phyloP scores from a whole-genome alignment of 306 rosid genomes.

The Vachellia collinsii region DNA sequence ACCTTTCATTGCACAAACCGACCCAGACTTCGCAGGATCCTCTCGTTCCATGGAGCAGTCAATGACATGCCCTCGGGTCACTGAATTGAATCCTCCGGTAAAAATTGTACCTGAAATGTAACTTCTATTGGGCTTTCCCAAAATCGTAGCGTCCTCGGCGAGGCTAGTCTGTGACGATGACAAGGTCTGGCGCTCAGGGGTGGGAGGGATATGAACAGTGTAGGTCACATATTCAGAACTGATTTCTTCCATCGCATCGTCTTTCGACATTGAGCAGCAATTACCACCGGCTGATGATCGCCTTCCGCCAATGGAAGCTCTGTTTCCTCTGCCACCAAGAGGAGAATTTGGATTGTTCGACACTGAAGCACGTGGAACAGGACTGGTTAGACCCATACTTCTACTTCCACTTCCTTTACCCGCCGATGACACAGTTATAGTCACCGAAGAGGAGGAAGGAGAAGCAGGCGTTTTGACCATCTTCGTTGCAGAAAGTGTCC shows the following conservation, averaged over 20 bases:
- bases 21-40: slow-evolving; percentile 39
- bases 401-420: slow-evolving; percentile 57
- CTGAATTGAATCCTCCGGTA: slow-evolving; percentile 79
- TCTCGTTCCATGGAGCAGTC: slow-evolving; percentile 52
- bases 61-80: slow-evolving; percentile 74
- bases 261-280: slow-evolving; percentile 47
- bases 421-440: slow-evolving; percentile 72
- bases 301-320: slow-evolving; percentile 43
- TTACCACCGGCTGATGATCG: slow-evolving; percentile 50
- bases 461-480: slow-evolving; percentile 69
- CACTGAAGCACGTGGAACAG: slow-evolving; percentile 63
- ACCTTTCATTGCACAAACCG: slow-evolving; percentile 69
- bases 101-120: slow-evolving; percentile 77
- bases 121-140: slow-evolving; percentile 39
- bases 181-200: slow-evolving; percentile 73
- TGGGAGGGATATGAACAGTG: slow-evolving; percentile 88
- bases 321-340: slow-evolving; percentile 51
- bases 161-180: slow-evolving; percentile 62
- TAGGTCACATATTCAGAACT: slow-evolving; percentile 60
- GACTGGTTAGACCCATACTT: slow-evolving; percentile 81
- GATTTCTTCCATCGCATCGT: slow-evolving; percentile 43
- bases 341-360: slow-evolving; percentile 79
- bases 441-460: slow-evolving; percentile 80
- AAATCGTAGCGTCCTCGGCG: slow-evolving; percentile 41
- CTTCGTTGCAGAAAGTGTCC: not conserved